phyloP scores from a whole-genome alignment of 1,284 basidiomycete species.

The Ganoderma sinense region DNA sequence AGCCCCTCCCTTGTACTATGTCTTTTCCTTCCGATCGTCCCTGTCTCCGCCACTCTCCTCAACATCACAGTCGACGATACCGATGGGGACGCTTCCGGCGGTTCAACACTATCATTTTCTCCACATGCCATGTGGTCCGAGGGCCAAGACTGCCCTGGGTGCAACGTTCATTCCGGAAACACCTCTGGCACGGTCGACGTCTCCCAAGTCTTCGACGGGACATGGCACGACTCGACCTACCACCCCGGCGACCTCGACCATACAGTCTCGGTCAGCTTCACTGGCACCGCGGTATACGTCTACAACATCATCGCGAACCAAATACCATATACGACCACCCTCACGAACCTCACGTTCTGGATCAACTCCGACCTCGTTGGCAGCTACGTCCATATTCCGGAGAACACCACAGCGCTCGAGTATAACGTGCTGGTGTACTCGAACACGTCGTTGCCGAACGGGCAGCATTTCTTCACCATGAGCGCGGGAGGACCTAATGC shows the following conservation, averaged over 20 bases:
- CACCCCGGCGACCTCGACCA: not conserved
- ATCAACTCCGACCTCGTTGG: conserved; percentile 16
- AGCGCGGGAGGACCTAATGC: conserved; percentile 12
- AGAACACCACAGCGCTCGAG: not conserved
- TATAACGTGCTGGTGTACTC: conserved; percentile 42
- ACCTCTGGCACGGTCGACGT: not conserved
- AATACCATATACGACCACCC: conserved; percentile 2
- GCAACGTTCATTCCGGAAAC: conserved; percentile 9
- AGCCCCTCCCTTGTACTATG: not conserved
- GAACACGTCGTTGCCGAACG: conserved; percentile 15
- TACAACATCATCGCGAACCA: conserved; percentile 20
- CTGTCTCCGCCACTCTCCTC: not conserved
- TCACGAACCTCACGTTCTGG: conserved; percentile 18
- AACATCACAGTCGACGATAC: conserved; percentile 29
- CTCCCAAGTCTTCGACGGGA: conserved; percentile 8
- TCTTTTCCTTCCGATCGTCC: not conserved
- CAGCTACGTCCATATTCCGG: conserved; percentile 5
- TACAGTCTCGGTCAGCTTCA: conserved; percentile 10
- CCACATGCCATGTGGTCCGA: conserved; percentile 15
- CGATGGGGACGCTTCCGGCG: conserved; percentile 10
- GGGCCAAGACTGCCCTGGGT: conserved; percentile 15
- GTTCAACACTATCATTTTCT: not conserved
- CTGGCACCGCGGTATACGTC: conserved; percentile 24
- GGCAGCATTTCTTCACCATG: conserved; percentile 11
- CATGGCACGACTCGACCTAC: conserved; percentile 28